These are phyloP conservation scores for Quercus phellos DNA, from an alignment of 331 rosid species.

Conservation along the genomic window DNA sequence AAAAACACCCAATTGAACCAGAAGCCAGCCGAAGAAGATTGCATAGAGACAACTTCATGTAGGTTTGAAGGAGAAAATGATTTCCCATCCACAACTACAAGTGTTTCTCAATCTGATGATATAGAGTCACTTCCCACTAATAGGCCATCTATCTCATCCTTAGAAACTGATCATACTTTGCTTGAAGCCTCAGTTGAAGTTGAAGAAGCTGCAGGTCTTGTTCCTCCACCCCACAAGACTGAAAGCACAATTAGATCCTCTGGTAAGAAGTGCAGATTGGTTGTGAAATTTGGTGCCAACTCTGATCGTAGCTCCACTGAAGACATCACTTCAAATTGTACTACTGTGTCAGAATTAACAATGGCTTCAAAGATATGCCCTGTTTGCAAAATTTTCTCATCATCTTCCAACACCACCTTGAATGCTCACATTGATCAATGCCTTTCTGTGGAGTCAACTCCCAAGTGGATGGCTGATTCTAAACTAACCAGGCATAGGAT, in stretches of 20 bases:
- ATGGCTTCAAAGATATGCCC: conserved; percentile 62
- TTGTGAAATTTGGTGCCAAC: conserved; percentile 28
- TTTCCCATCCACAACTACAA: conserved; percentile 40
- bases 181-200: conserved; percentile 35
- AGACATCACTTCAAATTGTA: conserved; percentile 37
- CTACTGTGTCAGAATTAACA: conserved; percentile 27
- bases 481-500: conserved; percentile 40
- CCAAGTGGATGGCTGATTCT: conserved; percentile 37
- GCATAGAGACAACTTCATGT: conserved; percentile 28
- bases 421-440: conserved; percentile 68
- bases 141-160: conserved; percentile 26
- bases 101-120: conserved; percentile 39
- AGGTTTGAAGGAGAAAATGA: conserved; percentile 44
- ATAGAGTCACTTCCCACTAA: conserved; percentile 35
- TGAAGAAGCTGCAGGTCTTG: conserved; percentile 21
- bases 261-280: conserved; percentile 46
- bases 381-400: conserved; percentile 60
- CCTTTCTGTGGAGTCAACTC: conserved; percentile 49
- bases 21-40: conserved; percentile 29
- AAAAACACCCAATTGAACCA: conserved; percentile 19
- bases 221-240: conserved; percentile 25
- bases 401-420: conserved; percentile 58
- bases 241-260: conserved; percentile 24
- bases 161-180: conserved; percentile 21
- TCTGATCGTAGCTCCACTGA: conserved; percentile 35